These are phyloP conservation scores for Aspergillus tubingensis DNA, from an alignment of 2,329 filamentous ascomycete species.

Conservation along the genomic window DNA sequence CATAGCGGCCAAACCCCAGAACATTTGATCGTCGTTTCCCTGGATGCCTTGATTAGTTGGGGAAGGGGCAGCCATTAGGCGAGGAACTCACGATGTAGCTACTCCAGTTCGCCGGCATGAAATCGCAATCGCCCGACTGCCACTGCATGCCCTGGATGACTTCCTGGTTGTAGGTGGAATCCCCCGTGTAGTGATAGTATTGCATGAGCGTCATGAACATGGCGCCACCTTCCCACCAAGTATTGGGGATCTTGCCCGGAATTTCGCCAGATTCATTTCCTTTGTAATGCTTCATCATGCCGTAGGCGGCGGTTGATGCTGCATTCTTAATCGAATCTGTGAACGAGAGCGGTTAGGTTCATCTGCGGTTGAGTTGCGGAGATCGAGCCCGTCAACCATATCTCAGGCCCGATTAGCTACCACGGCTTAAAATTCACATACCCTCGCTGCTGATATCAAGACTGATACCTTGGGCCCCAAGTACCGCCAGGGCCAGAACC, in stretches of 20 bases:
- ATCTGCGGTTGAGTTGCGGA: not conserved
- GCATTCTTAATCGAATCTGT: constrained; percentile 48
- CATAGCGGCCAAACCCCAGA: constrained; percentile 60
- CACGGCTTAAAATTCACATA: not conserved
- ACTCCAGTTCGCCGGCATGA: constrained; percentile 45
- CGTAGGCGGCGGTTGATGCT: constrained; percentile 46
- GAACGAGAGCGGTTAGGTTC: not conserved
- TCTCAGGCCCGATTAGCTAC: not conserved
- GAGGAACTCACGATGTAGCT: constrained; percentile 13
- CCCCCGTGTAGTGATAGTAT: constrained; percentile 48
- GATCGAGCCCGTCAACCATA: not conserved
- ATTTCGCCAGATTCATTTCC: constrained; percentile 55
- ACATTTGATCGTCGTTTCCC: constrained; percentile 61
- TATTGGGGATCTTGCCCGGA: constrained; percentile 64
- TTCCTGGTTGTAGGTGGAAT: constrained; percentile 42
- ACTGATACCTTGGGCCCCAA: not conserved
- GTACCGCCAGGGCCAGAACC: not conserved
- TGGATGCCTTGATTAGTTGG: constrained; percentile 28
- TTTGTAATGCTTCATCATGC: constrained; percentile 55
- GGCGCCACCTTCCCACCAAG: constrained; percentile 74
- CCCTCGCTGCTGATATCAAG: constrained; percentile 6
- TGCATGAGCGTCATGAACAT: constrained; percentile 46
- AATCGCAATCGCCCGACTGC: constrained; percentile 43
- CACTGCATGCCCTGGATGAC: constrained; percentile 40
- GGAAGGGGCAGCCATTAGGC: not conserved